Evolutionary conservation across 768 basidiomycete species (phyloP), one percentile per base, ranked within the genome.

Genomic region (Neoboletus brunneissimus): DNA sequence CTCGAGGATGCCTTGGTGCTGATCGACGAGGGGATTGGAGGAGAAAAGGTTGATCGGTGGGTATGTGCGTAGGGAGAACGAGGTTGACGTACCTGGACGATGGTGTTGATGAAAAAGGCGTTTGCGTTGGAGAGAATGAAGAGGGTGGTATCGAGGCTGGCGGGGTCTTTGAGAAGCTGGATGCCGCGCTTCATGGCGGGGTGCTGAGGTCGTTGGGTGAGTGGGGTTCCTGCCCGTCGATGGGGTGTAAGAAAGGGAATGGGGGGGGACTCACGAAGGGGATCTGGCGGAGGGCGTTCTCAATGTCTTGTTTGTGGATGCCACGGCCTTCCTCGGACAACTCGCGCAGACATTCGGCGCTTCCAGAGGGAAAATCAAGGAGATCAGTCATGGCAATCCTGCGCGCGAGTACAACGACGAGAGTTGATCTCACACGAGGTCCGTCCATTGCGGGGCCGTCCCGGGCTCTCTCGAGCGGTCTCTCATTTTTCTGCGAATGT

Each of bases 121-220:
- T 99, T 99, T 45, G 96, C 87, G 72, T 97, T 98, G 56, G 96
- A 98, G 44, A 99, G 81, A 69, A 92, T 91, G 63, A 98, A 79
- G 73, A 98, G 88, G 4, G 88, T 89, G 0, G 85, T 82, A n/a
- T 66, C 64, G 77, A 57, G 84, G n/a, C 78, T 79, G 15, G 81
- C 67, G 16, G 81, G 76, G 4, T 78, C 75, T 69, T 97, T 92
- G 58, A 96, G 79, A 3, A 78, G 78, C 23, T 79, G 83, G n/a
- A 96, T 85, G n/a, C 82, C 93, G 22, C 95, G 89, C 56, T 85
- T 80, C 94, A 98, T 97, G 5, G 94, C 97, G 4, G 97, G 97
- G 69, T 99, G 97, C 96, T 99, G 4, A 42, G 31, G 8, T 8
- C 31, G 13, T 51, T 18, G 12, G 37, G 18, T 50, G 37, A 38